Evolutionary conservation across 345 rosid genomes (phyloP).

Genomic region (Gossypium bickii): DNA sequence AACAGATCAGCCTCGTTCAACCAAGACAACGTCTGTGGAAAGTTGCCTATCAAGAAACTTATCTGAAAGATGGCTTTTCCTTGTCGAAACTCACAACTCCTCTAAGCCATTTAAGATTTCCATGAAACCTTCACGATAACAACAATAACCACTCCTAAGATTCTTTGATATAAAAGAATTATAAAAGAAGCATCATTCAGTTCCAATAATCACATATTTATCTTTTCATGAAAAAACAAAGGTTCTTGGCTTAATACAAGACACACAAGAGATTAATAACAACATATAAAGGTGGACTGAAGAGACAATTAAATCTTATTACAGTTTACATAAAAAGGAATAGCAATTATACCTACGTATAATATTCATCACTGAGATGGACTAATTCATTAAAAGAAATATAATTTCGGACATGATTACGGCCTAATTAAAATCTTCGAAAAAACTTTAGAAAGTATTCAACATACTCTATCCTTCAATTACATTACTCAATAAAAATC

Average conservation of each 20-base stretch:
- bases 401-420: background rate
- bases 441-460: background rate
- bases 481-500: background rate
- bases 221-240: background rate
- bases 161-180: slow-evolving; percentile 4
- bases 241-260: background rate
- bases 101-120: slow-evolving; percentile 25
- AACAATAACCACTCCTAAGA: background rate
- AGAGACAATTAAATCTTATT: background rate
- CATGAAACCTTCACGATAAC: slow-evolving; percentile 47
- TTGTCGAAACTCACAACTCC: slow-evolving; percentile 22
- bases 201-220: background rate
- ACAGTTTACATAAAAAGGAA: background rate
- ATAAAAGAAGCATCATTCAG: slow-evolving; percentile 6
- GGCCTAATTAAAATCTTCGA: no score
- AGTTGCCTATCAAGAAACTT: slow-evolving; percentile 7
- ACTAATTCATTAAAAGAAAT: background rate
- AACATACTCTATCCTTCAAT: background rate
- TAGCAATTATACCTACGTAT: background rate
- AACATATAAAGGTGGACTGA: background rate
- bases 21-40: slow-evolving; percentile 16
- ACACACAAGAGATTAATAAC: background rate
- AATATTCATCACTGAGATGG: background rate
- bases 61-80: slow-evolving; percentile 16
- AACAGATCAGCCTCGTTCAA: slow-evolving; percentile 3